Evolutionary conservation across 495 filamentous ascomycete genomes (phyloP).

Genomic region (Penicillium paxilli): DNA sequence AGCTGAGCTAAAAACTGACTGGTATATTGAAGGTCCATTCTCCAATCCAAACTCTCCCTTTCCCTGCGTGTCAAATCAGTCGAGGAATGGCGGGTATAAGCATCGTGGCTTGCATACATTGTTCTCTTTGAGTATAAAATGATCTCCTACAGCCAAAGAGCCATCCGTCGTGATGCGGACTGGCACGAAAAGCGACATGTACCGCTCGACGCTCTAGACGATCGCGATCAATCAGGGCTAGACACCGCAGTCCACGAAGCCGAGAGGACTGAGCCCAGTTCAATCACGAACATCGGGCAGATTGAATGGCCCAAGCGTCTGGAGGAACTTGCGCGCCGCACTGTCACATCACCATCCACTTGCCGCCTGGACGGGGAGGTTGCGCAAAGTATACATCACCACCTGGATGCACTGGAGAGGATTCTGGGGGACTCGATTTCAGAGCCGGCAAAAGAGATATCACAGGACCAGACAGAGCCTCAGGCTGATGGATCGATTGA

Average conservation of each 20-base stretch:
- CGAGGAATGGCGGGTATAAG: background rate
- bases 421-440: slow-evolving; percentile 29
- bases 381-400: slow-evolving; percentile 23
- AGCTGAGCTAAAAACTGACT: background rate
- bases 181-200: background rate
- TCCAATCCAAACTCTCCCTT: too few relatives aligned
- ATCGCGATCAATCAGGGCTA: background rate
- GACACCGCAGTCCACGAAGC: background rate
- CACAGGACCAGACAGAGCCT: background rate
- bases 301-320: slow-evolving; percentile 26
- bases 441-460: slow-evolving; percentile 18
- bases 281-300: slow-evolving; percentile 4
- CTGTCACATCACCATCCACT: slow-evolving; percentile 9
- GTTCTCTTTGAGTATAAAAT: background rate
- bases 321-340: slow-evolving; percentile 22
- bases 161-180: background rate
- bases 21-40: background rate
- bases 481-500: background rate
- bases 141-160: background rate
- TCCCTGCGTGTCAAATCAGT: too few relatives aligned
- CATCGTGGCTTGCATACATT: background rate
- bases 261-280: slow-evolving; percentile 1
- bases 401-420: slow-evolving; percentile 33
- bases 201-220: background rate
- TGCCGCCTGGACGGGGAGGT: slow-evolving; percentile 13